phyloP scores from a whole-genome alignment of 2,329 filamentous ascomycete species.

The Aspergillus costaricaensis region DNA sequence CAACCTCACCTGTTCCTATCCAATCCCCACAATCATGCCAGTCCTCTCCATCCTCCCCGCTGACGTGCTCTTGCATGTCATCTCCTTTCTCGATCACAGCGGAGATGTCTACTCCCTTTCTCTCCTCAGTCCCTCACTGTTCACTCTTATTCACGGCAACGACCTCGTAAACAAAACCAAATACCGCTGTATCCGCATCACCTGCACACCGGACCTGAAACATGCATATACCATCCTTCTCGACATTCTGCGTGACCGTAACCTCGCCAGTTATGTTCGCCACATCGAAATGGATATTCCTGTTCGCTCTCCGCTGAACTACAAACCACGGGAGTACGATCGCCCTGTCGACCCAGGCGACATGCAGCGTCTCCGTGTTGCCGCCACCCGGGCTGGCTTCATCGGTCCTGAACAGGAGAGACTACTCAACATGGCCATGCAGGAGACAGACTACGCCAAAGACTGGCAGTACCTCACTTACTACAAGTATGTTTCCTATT shows the following conservation, averaged over 20 bases:
- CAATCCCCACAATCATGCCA: slow-evolving; percentile 17
- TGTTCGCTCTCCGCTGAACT: neutral
- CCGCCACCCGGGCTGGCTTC: neutral
- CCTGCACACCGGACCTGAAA: neutral
- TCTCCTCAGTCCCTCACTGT: neutral
- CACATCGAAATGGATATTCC: neutral
- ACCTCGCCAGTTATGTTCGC: neutral
- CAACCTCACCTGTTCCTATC: neutral
- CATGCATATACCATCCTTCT: neutral
- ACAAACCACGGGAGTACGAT: neutral
- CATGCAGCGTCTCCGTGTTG: neutral
- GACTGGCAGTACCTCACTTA: neutral
- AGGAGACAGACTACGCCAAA: neutral
- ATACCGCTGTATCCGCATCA: neutral
- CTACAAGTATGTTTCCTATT: neutral
- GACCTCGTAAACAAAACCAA: neutral
- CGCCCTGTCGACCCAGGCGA: neutral
- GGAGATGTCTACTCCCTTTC: neutral
- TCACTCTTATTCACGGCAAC: neutral
- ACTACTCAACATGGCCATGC: neutral
- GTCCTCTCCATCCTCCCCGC: neutral
- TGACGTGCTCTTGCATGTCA: neutral
- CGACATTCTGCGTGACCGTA: neutral
- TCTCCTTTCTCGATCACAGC: neutral
- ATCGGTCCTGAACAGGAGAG: neutral